Percentiles rank a stretch among this genome's conserved stretches.
phyloP scores from a whole-genome alignment of 2,329 filamentous ascomycete species.

The Cercospora sojina region DNA sequence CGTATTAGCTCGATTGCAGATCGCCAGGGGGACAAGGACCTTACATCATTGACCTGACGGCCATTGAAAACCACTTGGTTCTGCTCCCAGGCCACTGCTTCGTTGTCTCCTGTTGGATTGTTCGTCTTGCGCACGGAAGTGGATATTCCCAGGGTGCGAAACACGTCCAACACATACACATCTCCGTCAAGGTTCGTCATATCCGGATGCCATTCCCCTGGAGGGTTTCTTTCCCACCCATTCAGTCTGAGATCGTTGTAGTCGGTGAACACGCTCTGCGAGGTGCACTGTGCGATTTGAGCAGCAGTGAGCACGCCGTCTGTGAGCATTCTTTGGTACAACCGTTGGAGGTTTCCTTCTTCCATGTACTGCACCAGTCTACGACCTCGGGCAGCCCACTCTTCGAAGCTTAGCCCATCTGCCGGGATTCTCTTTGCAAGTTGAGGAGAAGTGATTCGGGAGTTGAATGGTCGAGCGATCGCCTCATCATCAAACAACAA shows the following conservation, averaged over 20 bases:
- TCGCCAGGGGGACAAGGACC: neutral
- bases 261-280: neutral
- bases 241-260: neutral
- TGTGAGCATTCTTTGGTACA: neutral
- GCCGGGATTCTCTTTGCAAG: neutral
- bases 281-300: neutral
- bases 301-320: neutral
- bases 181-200: neutral
- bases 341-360: neutral
- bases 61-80: neutral
- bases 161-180: neutral
- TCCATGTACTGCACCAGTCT: constrained; percentile 1
- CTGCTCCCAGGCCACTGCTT: neutral
- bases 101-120: neutral
- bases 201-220: neutral
- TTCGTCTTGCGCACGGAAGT: neutral
- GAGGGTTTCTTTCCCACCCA: neutral
- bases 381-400: neutral
- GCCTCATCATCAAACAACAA: neutral
- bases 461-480: neutral
- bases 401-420: neutral
- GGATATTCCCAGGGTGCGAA: neutral
- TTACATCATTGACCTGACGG: neutral
- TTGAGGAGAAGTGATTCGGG: neutral
- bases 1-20: neutral